phyloP scores from a whole-genome alignment of 2,329 filamentous ascomycete genomes.

The Orbilia blumenaviensis region DNA sequence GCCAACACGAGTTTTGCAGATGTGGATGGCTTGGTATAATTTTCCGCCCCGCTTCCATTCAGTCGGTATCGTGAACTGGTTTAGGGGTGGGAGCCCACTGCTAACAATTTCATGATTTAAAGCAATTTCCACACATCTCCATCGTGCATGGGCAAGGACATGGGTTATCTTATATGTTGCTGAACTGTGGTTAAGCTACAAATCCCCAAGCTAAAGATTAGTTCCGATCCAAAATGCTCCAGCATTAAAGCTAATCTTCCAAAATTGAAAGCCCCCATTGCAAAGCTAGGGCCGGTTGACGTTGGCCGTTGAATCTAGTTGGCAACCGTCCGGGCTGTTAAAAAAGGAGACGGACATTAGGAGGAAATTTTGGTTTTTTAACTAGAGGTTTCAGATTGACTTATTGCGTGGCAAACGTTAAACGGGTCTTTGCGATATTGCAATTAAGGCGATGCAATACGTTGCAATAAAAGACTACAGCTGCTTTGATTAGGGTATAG shows the following conservation, averaged over 20 bases:
- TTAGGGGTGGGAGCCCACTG: slow-evolving; percentile 29
- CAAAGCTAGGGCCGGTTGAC: slow-evolving; percentile 11
- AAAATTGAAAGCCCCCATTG: slow-evolving; percentile 1
- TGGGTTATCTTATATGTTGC: slow-evolving; percentile 15
- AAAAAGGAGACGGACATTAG: slow-evolving; percentile 27
- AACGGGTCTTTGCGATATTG: slow-evolving; percentile 29
- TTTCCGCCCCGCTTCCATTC: slow-evolving; percentile 52
- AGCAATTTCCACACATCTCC: slow-evolving; percentile 39
- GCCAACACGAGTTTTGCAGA: neutral
- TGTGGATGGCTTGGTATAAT: slow-evolving; percentile 44
- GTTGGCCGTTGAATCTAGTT: slow-evolving; percentile 14
- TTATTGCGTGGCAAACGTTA: slow-evolving; percentile 53
- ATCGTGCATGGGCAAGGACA: slow-evolving; percentile 23
- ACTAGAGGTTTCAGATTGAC: slow-evolving; percentile 51
- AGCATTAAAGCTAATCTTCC: slow-evolving; percentile 18
- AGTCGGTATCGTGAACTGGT: slow-evolving; percentile 37
- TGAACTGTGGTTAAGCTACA: slow-evolving; percentile 1
- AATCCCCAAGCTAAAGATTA: neutral
- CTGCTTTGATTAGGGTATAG: slow-evolving; percentile 36
- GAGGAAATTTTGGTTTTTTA: neutral
- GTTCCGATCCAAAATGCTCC: slow-evolving; percentile 4
- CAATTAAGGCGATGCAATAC: no score
- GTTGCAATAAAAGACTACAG: no score
- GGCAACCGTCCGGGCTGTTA: slow-evolving; percentile 34
- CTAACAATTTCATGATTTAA: slow-evolving; percentile 32